These are phyloP conservation scores for Umbelopsis sp. DNA, from an alignment of 371 early-diverging fungal genomes.

Conservation along the genomic window DNA sequence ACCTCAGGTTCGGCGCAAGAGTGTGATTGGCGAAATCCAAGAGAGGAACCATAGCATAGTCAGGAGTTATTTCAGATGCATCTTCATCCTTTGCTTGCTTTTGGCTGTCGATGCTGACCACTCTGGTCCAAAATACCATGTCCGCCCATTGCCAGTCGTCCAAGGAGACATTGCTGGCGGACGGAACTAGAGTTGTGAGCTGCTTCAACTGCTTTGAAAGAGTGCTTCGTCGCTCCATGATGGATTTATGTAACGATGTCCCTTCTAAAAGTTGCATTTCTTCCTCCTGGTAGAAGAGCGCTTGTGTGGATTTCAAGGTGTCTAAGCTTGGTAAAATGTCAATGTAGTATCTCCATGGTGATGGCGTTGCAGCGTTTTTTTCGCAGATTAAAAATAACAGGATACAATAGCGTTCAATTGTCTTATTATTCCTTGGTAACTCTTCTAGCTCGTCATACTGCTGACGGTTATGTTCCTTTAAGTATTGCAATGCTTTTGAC, in stretches of 20 bases:
- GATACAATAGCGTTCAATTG: background rate
- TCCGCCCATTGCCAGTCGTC: conserved; percentile 57
- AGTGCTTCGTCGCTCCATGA: conserved; percentile 34
- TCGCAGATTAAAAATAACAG: background rate
- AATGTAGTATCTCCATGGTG: conserved; percentile 51
- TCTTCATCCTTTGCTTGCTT: conserved; percentile 1
- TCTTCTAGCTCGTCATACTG: background rate
- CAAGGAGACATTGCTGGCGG: conserved; percentile 38
- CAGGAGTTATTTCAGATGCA: background rate
- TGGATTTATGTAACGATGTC: conserved; percentile 42
- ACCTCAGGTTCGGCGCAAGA: conserved; percentile 44
- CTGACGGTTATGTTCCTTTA: background rate
- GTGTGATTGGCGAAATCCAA: conserved; percentile 68
- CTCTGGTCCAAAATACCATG: conserved; percentile 56
- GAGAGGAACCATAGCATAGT: conserved; percentile 46
- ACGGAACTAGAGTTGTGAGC: conserved; percentile 26
- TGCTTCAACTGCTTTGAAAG: conserved; percentile 34
- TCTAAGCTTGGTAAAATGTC: conserved; percentile 40
- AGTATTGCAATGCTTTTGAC: background rate
- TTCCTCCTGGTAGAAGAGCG: conserved; percentile 25
- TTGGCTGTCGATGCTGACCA: conserved; percentile 39
- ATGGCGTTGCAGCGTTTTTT: conserved; percentile 26
- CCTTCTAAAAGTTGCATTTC: conserved; percentile 29
- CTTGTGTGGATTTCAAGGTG: conserved; percentile 26
- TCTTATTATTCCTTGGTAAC: background rate